Evolutionary conservation across 192 early-diverging fungal species (phyloP).

Genomic region (Coemansia sp.): DNA sequence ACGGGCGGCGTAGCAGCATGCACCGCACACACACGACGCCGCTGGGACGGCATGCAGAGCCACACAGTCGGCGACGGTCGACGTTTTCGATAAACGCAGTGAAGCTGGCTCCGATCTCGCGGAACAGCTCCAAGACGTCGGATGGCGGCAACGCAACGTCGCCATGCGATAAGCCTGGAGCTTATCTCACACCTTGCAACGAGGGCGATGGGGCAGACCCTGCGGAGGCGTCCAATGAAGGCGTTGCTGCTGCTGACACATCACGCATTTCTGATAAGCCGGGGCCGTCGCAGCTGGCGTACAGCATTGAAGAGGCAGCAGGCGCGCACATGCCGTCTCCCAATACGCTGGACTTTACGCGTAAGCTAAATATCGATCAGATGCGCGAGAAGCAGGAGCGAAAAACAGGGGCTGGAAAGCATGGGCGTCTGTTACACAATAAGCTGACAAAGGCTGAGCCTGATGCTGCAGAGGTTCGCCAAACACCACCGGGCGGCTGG

Average conservation of each 20-base stretch:
- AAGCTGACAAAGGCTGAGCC: neutral
- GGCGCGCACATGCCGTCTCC: slow-evolving; percentile 47
- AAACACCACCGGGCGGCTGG: slow-evolving; percentile 1
- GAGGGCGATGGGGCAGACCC: slow-evolving; percentile 12
- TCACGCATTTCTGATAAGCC: slow-evolving; percentile 13
- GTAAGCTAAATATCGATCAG: slow-evolving; percentile 45
- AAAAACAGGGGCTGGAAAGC: slow-evolving; percentile 37
- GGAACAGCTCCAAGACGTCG: slow-evolving; percentile 21
- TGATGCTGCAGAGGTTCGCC: neutral
- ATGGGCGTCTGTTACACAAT: slow-evolving; percentile 36
- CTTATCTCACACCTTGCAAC: slow-evolving; percentile 16
- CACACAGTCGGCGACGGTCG: slow-evolving; percentile 51
- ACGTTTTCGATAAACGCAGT: slow-evolving; percentile 43
- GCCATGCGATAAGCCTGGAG: slow-evolving; percentile 8
- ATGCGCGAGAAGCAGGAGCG: slow-evolving; percentile 48
- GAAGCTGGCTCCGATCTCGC: slow-evolving; percentile 50
- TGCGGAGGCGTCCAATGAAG: neutral
- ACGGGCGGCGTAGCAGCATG: slow-evolving; percentile 53
- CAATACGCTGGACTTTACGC: slow-evolving; percentile 51
- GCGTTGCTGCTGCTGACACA: neutral
- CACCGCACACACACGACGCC: slow-evolving; percentile 51
- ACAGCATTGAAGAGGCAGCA: slow-evolving; percentile 43
- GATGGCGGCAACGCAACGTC: slow-evolving; percentile 11
- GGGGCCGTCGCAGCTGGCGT: slow-evolving; percentile 48
- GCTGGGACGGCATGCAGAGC: slow-evolving; percentile 48